Base-by-base conservation (phyloP, 176 grass and related monocot species). In the Juncus effusus region DNA sequence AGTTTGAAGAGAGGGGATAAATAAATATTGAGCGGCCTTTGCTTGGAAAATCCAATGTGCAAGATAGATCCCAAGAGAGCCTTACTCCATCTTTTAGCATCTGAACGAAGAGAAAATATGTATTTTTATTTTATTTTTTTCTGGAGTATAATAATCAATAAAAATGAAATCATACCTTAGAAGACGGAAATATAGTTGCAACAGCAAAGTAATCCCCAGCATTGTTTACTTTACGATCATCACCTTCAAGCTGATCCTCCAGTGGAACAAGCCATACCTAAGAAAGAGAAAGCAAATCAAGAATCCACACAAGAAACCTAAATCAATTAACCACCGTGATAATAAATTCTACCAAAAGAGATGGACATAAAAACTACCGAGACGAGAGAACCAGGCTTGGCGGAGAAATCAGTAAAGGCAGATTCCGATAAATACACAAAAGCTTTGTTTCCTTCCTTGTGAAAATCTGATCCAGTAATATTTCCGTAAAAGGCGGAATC, bases 11-110 rank as follows among this genome's bases (percentile, higher is more conserved):
- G n/a, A 89, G 63, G 28, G 85, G 77, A 40, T 74, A 79, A 55
- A 97, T 77, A 73, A 92, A 79, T 74, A 89, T 69, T 37, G 63
- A 61, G 64, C 45, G 72, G 14, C 88, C 85, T 28, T 74, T 13
- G 62, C 42, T 80, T 77, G 80, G 85, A 63, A 67, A 79, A 64
- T 87, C 87, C 50, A 91, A 64, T 12, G 70, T 77, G 78, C 82
- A 91, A 54, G 88, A 77, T 77, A 96, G 82, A 40, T 79, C 85
- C 93, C 93, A 97, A 47, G 93, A 91, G 41, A 97, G 77, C 78
- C 79, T 85, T 52, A 91, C 79, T 38, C 16, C 85, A 82, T 84
- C 78, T 83, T 92, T 97, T 56, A 81, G 53, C 71, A 86, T 85
- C 93, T 97, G 72, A 42, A 58, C 68, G 78, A 40, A 56, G 11